phyloP scores from a whole-genome alignment of 2,329 filamentous ascomycete genomes.

The Aspergillus sp. region DNA sequence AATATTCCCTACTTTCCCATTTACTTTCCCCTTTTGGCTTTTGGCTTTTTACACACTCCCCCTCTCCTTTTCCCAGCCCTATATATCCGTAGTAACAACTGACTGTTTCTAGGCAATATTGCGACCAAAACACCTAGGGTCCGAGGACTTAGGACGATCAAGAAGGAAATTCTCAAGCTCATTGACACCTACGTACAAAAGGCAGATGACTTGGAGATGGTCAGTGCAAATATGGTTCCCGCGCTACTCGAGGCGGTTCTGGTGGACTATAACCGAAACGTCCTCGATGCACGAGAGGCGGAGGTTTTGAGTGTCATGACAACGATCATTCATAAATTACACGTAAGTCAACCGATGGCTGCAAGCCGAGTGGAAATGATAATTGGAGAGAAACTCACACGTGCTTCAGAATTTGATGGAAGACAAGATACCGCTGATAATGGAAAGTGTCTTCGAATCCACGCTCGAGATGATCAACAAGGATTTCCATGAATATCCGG shows the following conservation, averaged over 20 bases:
- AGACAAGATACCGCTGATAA: constrained; percentile 92
- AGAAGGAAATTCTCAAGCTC: constrained; percentile 97
- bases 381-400: constrained; percentile 2
- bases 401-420: constrained; percentile 74
- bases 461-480: constrained; percentile 99
- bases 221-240: constrained; percentile 91
- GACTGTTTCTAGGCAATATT: constrained; percentile 57
- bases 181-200: constrained; percentile 98
- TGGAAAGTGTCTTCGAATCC: constrained; percentile 98
- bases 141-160: constrained; percentile 89
- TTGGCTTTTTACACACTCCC: too few relatives aligned
- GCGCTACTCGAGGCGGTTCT: constrained; percentile 88
- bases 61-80: neutral
- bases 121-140: constrained; percentile 97
- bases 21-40: neutral
- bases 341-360: constrained; percentile 54
- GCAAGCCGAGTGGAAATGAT: neutral
- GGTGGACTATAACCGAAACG: constrained; percentile 94
- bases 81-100: constrained; percentile 6
- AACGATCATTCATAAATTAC: constrained; percentile 90
- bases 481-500: constrained; percentile 97
- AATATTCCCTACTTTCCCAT: constrained; percentile 17
- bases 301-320: constrained; percentile 98
- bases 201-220: constrained; percentile 88
- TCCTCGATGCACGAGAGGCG: constrained; percentile 87